Evolutionary conservation across 2,329 filamentous ascomycete genomes (phyloP).

Genomic region (Lachnellula arida): DNA sequence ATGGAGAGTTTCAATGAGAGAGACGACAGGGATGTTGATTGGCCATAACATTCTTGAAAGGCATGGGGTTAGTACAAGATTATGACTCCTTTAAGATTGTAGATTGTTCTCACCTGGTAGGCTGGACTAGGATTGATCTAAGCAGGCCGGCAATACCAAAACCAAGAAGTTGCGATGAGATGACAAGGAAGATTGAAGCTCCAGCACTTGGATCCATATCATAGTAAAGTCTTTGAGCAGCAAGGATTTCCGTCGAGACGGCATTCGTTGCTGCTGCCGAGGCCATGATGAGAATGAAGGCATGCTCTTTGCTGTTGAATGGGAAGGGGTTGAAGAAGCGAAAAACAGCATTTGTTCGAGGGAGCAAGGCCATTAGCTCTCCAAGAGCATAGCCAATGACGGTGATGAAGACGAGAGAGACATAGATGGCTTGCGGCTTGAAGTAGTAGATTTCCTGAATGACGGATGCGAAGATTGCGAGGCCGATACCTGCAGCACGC

Average conservation of each 20-base stretch:
- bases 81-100: too few species aligned
- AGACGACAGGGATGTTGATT: constrained; percentile 33
- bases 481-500: constrained; percentile 24
- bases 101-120: constrained; percentile 3
- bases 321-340: constrained; percentile 37
- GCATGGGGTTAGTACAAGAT: not conserved
- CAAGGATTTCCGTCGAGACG: constrained; percentile 41
- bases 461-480: constrained; percentile 35
- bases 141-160: constrained; percentile 58
- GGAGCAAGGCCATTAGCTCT: constrained; percentile 36
- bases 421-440: constrained; percentile 41
- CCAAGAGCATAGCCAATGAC: constrained; percentile 41
- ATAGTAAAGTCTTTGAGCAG: constrained; percentile 44
- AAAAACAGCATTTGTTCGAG: constrained; percentile 32
- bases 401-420: constrained; percentile 41
- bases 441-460: constrained; percentile 43
- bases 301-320: constrained; percentile 36
- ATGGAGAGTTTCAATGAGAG: constrained; percentile 37
- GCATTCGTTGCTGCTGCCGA: constrained; percentile 59
- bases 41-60: constrained; percentile 26
- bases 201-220: constrained; percentile 38
- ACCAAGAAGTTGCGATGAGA: constrained; percentile 58
- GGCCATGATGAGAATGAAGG: constrained; percentile 57
- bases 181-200: constrained; percentile 54
- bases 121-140: constrained; percentile 49